These are phyloP conservation scores for Talaromyces sp. DNA, from an alignment of 2,329 filamentous ascomycete genomes.

Conservation along the genomic window DNA sequence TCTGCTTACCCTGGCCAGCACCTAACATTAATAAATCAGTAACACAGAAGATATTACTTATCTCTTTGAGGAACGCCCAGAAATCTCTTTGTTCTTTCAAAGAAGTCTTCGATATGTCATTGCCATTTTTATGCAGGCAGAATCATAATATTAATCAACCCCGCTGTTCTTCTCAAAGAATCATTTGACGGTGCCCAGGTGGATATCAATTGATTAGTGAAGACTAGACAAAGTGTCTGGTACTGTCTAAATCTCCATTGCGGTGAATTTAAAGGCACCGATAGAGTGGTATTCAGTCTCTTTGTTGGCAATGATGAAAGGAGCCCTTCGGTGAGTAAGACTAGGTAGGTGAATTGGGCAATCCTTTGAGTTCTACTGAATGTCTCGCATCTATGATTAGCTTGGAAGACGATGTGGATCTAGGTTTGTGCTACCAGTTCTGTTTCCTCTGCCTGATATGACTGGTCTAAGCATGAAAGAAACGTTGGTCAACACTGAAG, in stretches of 20 bases:
- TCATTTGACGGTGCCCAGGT: no score
- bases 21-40: not conserved
- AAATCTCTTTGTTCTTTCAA: not conserved
- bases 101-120: not conserved
- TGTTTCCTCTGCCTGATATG: not conserved
- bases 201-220: no score
- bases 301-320: not conserved
- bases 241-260: not conserved
- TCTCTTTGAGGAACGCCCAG: not conserved
- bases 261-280: not conserved
- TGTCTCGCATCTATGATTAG: no score
- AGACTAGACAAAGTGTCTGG: not conserved
- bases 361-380: not conserved
- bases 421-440: no score
- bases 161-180: not conserved
- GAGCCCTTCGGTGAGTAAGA: not conserved
- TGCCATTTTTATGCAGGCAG: not conserved
- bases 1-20: not conserved
- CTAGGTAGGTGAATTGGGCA: not conserved
- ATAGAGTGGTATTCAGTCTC: not conserved
- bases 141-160: not conserved
- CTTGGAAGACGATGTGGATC: no score
- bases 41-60: not conserved
- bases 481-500: no score
- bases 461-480: not conserved